A percentile compares a stretch with the other conserved stretches of the same genome.
Conservation (phyloP, 345 rosid species). For the Populus tremula region DNA sequence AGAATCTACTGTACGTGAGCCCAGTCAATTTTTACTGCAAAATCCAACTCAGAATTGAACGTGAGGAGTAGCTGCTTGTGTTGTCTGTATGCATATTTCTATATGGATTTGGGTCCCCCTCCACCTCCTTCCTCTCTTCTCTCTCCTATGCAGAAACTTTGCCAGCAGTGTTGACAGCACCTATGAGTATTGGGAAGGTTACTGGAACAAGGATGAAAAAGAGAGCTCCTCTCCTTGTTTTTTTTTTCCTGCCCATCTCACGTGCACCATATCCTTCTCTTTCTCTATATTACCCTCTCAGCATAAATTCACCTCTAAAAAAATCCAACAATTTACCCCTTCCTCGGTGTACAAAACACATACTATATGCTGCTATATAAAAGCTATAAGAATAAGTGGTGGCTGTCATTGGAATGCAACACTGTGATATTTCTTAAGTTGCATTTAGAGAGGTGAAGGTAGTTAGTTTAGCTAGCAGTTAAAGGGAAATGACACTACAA, state of each 20-base stretch:
- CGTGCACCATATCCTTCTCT: constrained; percentile 29
- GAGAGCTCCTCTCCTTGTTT: constrained; percentile 3
- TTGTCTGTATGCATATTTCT: constrained; percentile 41
- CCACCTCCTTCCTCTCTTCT: constrained; percentile 7
- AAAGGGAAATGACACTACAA: constrained; percentile 50
- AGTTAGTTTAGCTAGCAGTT: background rate
- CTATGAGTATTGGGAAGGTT: too few relatives aligned
- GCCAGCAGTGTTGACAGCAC: constrained; percentile 25
- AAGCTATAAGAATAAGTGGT: background rate
- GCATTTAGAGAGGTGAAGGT: background rate
- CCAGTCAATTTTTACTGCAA: constrained; percentile 9
- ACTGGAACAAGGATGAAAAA: constrained; percentile 14
- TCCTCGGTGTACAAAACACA: background rate
- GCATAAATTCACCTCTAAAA: background rate
- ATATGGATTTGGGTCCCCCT: constrained; percentile 43
- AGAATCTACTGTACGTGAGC: constrained; percentile 20
- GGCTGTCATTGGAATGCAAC: constrained; percentile 3
- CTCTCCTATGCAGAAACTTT: constrained; percentile 21
- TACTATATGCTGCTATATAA: background rate
- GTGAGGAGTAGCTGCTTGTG: constrained; percentile 28
- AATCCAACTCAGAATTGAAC: constrained; percentile 33
- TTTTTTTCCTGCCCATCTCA: constrained; percentile 34
- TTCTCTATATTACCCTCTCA: background rate
- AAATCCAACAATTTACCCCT: background rate
- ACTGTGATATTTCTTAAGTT: background rate